Evolutionary conservation across 2,329 filamentous ascomycete genomes (phyloP).

Genomic region (Botrytis aclada): DNA sequence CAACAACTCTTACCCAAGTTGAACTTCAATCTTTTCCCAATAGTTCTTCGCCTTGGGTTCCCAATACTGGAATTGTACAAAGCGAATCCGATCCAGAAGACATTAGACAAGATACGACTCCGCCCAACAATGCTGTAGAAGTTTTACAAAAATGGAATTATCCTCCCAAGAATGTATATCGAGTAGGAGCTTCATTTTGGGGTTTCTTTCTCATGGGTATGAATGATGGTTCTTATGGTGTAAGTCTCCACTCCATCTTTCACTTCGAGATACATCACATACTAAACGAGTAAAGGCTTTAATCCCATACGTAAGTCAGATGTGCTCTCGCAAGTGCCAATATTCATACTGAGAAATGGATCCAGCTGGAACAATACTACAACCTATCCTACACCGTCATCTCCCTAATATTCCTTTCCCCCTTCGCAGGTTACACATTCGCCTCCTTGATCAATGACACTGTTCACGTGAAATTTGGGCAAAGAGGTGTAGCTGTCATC

Average conservation of each 20-base stretch:
- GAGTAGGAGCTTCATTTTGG: constrained; percentile 58
- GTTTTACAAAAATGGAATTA: constrained; percentile 60
- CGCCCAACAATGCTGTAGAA: constrained; percentile 5
- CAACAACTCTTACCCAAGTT: neutral
- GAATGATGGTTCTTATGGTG: constrained; percentile 25
- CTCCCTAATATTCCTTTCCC: constrained; percentile 64
- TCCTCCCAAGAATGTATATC: constrained; percentile 55
- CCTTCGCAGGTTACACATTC: constrained; percentile 60
- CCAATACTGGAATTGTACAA: neutral
- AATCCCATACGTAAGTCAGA: constrained; percentile 40
- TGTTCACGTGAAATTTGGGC: constrained; percentile 56
- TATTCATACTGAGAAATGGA: neutral
- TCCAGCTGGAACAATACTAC: constrained; percentile 49
- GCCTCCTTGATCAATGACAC: constrained; percentile 63
- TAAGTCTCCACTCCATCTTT: constrained; percentile 18
- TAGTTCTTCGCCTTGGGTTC: neutral
- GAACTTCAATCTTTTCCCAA: neutral
- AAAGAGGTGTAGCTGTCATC: constrained; percentile 52
- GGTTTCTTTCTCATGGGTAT: constrained; percentile 56
- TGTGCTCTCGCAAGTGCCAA: too few relatives aligned
- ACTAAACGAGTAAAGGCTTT: constrained; percentile 41
- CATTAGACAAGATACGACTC: constrained; percentile 8
- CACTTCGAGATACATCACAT: neutral
- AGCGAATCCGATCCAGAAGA: constrained; percentile 4
- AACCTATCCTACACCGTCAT: constrained; percentile 59